These are phyloP conservation scores for Coemansia sp. DNA, from an alignment of 371 early-diverging fungal genomes.

Conservation along the genomic window DNA sequence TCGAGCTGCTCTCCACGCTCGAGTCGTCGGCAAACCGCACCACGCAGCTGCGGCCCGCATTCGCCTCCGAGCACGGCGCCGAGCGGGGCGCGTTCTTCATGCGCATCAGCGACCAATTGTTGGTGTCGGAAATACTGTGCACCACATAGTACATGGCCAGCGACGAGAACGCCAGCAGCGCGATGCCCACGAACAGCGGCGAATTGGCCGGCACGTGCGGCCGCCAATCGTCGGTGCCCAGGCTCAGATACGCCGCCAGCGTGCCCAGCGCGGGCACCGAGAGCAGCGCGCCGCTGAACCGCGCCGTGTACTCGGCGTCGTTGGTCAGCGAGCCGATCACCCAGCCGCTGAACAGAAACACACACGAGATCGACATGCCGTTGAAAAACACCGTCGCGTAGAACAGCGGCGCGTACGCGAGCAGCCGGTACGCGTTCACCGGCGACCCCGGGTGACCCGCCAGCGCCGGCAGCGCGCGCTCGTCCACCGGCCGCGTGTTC, in stretches of 20 bases:
- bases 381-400: slow-evolving; percentile 22
- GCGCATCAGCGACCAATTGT: slow-evolving; percentile 33
- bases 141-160: slow-evolving; percentile 26
- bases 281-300: slow-evolving; percentile 33
- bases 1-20: background rate
- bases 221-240: background rate
- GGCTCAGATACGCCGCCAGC: slow-evolving; percentile 13
- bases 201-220: slow-evolving; percentile 8
- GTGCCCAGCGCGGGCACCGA: slow-evolving; percentile 29
- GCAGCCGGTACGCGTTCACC: slow-evolving; percentile 6
- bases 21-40: background rate
- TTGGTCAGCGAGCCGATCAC: slow-evolving; percentile 43
- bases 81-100: background rate
- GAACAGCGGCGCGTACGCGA: slow-evolving; percentile 4
- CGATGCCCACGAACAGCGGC: slow-evolving; percentile 19
- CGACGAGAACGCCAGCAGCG: slow-evolving; percentile 14
- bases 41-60: background rate
- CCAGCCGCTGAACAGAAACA: slow-evolving; percentile 41
- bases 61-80: background rate
- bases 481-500: slow-evolving; percentile 6
- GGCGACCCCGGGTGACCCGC: slow-evolving; percentile 1
- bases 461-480: background rate
- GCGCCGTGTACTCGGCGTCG: slow-evolving; percentile 28
- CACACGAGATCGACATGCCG: slow-evolving; percentile 25
- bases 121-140: slow-evolving; percentile 31